These are phyloP conservation scores for Flaveria sonorensis DNA, from an alignment of 129 eudicot species.

Conservation along the genomic window DNA sequence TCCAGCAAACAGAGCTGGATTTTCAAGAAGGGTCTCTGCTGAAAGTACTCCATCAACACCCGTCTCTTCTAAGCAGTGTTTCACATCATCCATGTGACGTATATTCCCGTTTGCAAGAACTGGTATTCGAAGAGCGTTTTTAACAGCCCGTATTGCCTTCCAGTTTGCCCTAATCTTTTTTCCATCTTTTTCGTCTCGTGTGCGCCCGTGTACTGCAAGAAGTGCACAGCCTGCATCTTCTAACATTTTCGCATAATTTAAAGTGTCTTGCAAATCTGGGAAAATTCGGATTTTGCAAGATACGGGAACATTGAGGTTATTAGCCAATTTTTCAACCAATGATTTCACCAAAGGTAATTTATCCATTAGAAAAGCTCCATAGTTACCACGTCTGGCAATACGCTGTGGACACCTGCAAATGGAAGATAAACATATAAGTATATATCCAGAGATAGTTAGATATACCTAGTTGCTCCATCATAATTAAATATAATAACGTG, in stretches of 20 bases:
- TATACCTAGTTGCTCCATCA: background rate
- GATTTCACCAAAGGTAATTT: slow-evolving; percentile 80
- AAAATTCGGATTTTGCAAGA: slow-evolving; percentile 91
- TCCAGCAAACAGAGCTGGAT: slow-evolving; percentile 92
- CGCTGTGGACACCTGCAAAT: slow-evolving; percentile 19
- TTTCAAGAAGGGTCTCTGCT: slow-evolving; percentile 89
- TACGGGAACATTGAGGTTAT: slow-evolving; percentile 72
- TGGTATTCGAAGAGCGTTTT: slow-evolving; percentile 46
- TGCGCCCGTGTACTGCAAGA: slow-evolving; percentile 88
- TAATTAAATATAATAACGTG: background rate
- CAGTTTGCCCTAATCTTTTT: slow-evolving; percentile 67
- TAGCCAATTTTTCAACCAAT: slow-evolving; percentile 71
- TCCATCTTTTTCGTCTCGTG: slow-evolving; percentile 72
- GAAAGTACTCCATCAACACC: slow-evolving; percentile 86
- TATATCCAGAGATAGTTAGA: background rate
- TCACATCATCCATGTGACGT: slow-evolving; percentile 78
- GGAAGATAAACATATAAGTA: slow-evolving; percentile 2
- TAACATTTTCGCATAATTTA: slow-evolving; percentile 79
- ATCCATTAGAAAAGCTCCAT: slow-evolving; percentile 16
- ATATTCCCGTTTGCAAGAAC: slow-evolving; percentile 94
- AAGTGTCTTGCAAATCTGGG: slow-evolving; percentile 68
- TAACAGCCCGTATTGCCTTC: slow-evolving; percentile 76
- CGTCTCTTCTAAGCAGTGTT: slow-evolving; percentile 66
- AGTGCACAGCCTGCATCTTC: slow-evolving; percentile 95
- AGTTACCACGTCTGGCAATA: slow-evolving; percentile 20